Conservation (phyloP, 331 rosid species). For the Dryas integrifolia region DNA sequence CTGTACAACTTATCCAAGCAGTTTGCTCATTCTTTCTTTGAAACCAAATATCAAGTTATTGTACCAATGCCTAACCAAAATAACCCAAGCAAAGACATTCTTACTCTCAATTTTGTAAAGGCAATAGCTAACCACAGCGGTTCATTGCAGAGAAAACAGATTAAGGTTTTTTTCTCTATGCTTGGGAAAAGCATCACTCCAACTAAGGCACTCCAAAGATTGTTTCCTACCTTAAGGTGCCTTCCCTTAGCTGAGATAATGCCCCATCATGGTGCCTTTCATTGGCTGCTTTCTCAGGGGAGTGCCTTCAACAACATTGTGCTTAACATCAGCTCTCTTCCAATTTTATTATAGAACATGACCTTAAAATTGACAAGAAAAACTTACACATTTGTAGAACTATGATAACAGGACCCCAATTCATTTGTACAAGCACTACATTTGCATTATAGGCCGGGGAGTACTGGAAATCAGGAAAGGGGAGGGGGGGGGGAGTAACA, state of each 20-base stretch:
- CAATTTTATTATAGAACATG: slow-evolving; percentile 5
- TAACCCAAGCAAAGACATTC: neutral
- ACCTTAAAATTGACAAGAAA: neutral
- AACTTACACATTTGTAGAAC: neutral
- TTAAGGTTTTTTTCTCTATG: neutral
- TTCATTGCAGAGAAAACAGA: neutral
- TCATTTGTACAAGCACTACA: neutral
- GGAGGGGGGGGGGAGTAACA: no score
- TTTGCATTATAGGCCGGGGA: neutral
- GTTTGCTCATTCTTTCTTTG: neutral
- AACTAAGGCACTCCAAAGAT: slow-evolving; percentile 9
- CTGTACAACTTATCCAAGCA: neutral
- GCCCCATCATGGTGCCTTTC: neutral
- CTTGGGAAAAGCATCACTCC: neutral
- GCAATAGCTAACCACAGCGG: neutral
- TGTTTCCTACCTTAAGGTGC: slow-evolving; percentile 20
- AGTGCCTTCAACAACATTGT: slow-evolving; percentile 14
- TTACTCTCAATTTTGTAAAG: neutral
- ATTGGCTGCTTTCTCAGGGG: slow-evolving; percentile 1
- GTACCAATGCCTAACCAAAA: neutral
- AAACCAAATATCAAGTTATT: neutral
- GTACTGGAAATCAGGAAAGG: no score
- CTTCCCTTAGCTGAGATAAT: slow-evolving; percentile 14
- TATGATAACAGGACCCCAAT: neutral
- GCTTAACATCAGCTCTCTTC: slow-evolving; percentile 21